Conservation (phyloP, 1,284 basidiomycete species). For the Pisolithus thermaeus region DNA sequence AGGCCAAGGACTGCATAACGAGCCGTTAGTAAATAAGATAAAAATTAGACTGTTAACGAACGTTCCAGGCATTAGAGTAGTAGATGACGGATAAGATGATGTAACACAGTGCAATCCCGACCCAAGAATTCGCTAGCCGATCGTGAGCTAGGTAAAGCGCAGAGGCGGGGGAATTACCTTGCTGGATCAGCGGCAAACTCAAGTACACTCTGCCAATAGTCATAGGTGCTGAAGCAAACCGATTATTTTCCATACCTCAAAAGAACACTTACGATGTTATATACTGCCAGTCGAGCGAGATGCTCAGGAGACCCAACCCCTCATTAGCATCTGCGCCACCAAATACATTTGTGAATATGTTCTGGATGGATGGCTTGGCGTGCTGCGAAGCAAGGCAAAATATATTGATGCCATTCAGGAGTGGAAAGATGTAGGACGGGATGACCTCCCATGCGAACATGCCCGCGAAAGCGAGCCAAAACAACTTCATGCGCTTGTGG, state of each 20-base stretch:
- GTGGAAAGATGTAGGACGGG: conserved; percentile 58
- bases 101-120: conserved; percentile 51
- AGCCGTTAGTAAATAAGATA: neutral
- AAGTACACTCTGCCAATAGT: conserved; percentile 32
- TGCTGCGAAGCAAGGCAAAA: conserved; percentile 53
- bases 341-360: conserved; percentile 59
- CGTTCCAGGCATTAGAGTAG: conserved; percentile 57
- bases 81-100: conserved; percentile 50
- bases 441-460: conserved; percentile 56
- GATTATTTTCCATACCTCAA: conserved; percentile 13
- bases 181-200: conserved; percentile 47
- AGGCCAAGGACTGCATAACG: conserved; percentile 38
- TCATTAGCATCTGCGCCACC: conserved; percentile 60
- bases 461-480: conserved; percentile 52
- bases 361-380: conserved; percentile 33
- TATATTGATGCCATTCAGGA: conserved; percentile 51
- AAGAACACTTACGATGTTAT: conserved; percentile 48
- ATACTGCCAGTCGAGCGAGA: conserved; percentile 61
- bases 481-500: conserved; percentile 49
- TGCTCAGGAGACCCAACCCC: conserved; percentile 51
- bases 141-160: conserved; percentile 5
- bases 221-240: conserved; percentile 55
- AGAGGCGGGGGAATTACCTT: conserved; percentile 33
- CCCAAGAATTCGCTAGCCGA: conserved; percentile 47
- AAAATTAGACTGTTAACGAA: conserved; percentile 15